Base-by-base conservation (phyloP, 306 rosid genomes). In the Vicia sativa region DNA sequence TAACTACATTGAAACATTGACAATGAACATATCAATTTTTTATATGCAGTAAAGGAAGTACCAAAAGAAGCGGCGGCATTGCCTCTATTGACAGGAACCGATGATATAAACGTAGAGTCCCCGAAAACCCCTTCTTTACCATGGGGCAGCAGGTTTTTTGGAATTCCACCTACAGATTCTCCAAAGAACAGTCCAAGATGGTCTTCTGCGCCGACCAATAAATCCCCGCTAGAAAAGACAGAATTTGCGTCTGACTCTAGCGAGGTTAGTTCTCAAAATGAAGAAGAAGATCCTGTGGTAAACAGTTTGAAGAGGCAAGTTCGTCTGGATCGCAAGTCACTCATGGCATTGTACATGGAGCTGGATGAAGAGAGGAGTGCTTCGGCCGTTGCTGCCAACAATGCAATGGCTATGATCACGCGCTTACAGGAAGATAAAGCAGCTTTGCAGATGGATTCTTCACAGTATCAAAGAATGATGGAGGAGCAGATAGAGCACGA, bases 321-420 rank as follows among this genome's bases (percentile, higher is more conserved):
- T 54, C n/a, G 83, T 12, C 69, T 90, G 79, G 98, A 93, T 72
- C 82, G 86, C n/a, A 93, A 88, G 67, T 90, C 96, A 7, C 87
- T 90, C 35, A 84, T 85, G 89, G 92, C 80, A n/a, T 56, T 95
- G 65, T 90, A 85, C 82, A 85, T 85, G 92, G 99, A 95, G 78
- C 80, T 95, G 6, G 99, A 95, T 12, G 96, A 90, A 81, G 99
- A 95, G 68, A 86, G 99, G 71, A 95, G 89, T 21, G 99, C 99
- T 64, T 79, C 97, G 3, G n/a, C 97, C 11, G 76, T 90, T 44
- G 99, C 99, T 13, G 99, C 97, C 1, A 88, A 90, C 86, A 88
- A 95, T 16, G 99, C 99, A 12, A 90, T 95, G 97, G 97, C 99
- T 15, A 95, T 95, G 99, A 95, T 95, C 79, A 95, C 99, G n/a